phyloP scores from a whole-genome alignment of 2,329 filamentous ascomycete genomes.

The Stemphylium vesicarium region DNA sequence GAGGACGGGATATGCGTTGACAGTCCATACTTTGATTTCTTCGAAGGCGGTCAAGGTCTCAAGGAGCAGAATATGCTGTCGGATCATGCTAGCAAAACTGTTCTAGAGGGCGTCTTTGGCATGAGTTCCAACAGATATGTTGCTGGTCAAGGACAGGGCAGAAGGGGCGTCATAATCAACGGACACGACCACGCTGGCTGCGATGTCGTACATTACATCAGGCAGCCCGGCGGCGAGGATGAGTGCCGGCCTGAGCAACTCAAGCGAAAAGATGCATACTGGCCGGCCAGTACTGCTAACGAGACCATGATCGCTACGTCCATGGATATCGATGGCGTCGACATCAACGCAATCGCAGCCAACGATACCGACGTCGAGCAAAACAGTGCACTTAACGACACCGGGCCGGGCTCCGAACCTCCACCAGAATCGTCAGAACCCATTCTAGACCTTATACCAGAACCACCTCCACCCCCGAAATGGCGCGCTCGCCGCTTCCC shows the following conservation, averaged over 20 bases:
- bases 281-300: conserved; percentile 13
- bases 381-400: not conserved
- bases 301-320: conserved; percentile 1
- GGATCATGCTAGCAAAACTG: conserved; percentile 67
- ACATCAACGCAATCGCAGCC: conserved; percentile 2
- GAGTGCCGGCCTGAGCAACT: conserved; percentile 17
- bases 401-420: conserved; percentile 1
- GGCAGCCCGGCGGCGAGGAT: conserved; percentile 22
- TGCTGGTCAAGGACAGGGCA: conserved; percentile 67
- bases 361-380: conserved; percentile 6
- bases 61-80: conserved; percentile 93
- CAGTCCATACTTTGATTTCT: conserved; percentile 81
- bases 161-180: conserved; percentile 81
- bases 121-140: conserved; percentile 69
- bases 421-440: conserved; percentile 1
- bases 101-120: conserved; percentile 86
- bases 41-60: conserved; percentile 69
- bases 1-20: conserved; percentile 82
- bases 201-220: conserved; percentile 77
- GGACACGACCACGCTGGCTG: conserved; percentile 97
- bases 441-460: not conserved
- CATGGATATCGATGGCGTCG: not conserved
- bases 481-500: conserved; percentile 37
- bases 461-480: conserved; percentile 5
- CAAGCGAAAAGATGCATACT: conserved; percentile 21